Evolutionary conservation across 1,284 basidiomycete genomes (phyloP).

Genomic region (Trichosporon sp.): DNA sequence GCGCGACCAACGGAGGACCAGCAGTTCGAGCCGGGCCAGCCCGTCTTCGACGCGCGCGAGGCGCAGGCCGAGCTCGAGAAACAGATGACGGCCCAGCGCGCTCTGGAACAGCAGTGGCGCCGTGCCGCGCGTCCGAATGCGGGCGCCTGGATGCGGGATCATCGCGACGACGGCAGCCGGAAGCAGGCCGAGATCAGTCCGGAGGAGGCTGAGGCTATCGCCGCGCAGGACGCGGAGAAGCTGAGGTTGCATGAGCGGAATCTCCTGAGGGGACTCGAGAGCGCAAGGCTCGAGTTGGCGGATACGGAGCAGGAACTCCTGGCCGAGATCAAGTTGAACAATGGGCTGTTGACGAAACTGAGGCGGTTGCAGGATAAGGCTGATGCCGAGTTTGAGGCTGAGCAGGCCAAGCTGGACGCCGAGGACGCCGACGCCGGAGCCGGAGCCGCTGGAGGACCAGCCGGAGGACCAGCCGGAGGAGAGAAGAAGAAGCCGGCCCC

Average conservation of each 20-base stretch:
- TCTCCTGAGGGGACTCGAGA: neutral
- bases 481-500: neutral
- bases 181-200: neutral
- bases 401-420: neutral
- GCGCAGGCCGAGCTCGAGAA: constrained; percentile 35
- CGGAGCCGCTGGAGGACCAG: neutral
- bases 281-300: neutral
- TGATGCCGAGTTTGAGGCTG: neutral
- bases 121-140: constrained; percentile 54
- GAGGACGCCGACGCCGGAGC: neutral
- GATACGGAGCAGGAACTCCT: neutral
- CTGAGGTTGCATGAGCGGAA: neutral
- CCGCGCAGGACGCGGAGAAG: neutral
- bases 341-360: neutral
- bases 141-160: constrained; percentile 53
- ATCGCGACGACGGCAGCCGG: constrained; percentile 47
- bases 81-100: constrained; percentile 44
- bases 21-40: constrained; percentile 42
- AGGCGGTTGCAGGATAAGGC: neutral
- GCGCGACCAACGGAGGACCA: constrained; percentile 15
- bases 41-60: constrained; percentile 42
- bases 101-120: constrained; percentile 49
- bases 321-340: neutral
- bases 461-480: neutral
- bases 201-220: neutral